Percentiles rank a stretch among this genome's conserved stretches.
Evolutionary conservation across 2,329 filamentous ascomycete genomes (phyloP).

Genomic region (Clonostachys rhizophaga): DNA sequence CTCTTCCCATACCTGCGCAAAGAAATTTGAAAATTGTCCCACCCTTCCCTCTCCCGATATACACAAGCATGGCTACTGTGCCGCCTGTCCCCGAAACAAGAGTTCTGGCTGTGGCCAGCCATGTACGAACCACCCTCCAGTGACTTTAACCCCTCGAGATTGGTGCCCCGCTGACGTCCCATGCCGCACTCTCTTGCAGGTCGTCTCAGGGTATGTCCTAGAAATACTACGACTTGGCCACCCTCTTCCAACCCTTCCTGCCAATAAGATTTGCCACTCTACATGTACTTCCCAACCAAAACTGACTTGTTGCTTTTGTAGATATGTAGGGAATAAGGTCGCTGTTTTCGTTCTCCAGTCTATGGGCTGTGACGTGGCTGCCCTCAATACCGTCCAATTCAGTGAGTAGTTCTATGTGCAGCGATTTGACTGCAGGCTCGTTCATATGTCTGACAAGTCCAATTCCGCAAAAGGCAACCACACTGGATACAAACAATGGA

Average conservation of each 20-base stretch:
- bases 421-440: background rate
- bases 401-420: constrained; percentile 51
- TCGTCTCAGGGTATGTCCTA: constrained; percentile 34
- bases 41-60: background rate
- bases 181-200: constrained; percentile 32
- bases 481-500: constrained; percentile 85
- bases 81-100: constrained; percentile 46
- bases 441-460: background rate
- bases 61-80: constrained; percentile 1
- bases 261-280: constrained; percentile 1
- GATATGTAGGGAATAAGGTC: constrained; percentile 98
- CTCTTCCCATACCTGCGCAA: no score
- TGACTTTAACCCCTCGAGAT: background rate
- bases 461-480: constrained; percentile 70
- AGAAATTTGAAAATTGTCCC: no score
- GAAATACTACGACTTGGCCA: background rate
- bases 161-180: background rate
- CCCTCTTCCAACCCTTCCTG: background rate
- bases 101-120: constrained; percentile 87
- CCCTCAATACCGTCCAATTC: constrained; percentile 95
- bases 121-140: constrained; percentile 59
- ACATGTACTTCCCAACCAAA: background rate
- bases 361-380: constrained; percentile 87
- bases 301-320: constrained; percentile 23
- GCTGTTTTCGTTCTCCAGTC: constrained; percentile 92